Conservation (phyloP, 2,329 filamentous ascomycete species). For the Penicillium paneum region DNA sequence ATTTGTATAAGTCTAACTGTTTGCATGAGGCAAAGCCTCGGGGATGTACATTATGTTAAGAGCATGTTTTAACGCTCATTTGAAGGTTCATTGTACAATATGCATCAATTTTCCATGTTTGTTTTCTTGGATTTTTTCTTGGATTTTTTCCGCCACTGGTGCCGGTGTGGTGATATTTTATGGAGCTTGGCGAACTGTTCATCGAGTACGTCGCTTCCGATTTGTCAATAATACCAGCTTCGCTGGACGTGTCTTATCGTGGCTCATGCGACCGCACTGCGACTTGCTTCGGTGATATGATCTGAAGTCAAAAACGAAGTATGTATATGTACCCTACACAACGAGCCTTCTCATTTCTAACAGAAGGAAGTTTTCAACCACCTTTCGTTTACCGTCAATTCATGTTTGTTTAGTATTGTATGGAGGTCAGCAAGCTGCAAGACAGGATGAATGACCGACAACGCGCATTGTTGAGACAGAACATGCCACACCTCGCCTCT, state of each 20-base stretch:
- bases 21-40: conserved; percentile 12
- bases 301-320: neutral
- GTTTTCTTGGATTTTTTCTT: neutral
- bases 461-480: conserved; percentile 19
- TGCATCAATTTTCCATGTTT: conserved; percentile 9
- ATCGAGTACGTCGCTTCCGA: neutral
- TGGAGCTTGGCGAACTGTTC: neutral
- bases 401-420: neutral
- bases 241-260: neutral
- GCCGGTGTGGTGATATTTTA: neutral
- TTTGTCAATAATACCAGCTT: neutral
- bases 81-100: conserved; percentile 17
- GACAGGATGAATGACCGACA: neutral
- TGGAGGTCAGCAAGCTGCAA: neutral
- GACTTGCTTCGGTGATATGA: neutral
- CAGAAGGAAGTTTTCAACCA: neutral
- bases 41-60: conserved; percentile 14
- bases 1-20: conserved; percentile 13
- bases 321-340: neutral
- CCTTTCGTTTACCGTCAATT: neutral
- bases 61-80: neutral
- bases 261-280: no score
- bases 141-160: neutral
- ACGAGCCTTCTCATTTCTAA: neutral
- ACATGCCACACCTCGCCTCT: conserved; percentile 17